Percentiles rank a stretch among this genome's conserved stretches.
Evolutionary conservation across 176 grass and related monocot genomes (phyloP).

Genomic region (Avena insularis): DNA sequence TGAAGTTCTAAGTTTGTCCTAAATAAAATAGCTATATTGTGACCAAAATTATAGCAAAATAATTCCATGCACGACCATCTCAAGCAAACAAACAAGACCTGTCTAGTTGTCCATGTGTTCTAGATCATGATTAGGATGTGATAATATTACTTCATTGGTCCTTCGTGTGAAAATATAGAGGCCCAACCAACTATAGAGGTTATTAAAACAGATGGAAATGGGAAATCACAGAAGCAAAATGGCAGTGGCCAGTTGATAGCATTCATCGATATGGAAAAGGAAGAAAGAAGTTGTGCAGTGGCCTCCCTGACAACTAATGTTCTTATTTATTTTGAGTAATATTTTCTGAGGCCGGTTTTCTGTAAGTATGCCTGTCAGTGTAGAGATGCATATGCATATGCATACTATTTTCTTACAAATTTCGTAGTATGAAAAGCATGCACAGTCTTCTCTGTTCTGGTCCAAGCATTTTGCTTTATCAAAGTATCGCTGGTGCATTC

Average conservation of each 20-base stretch:
- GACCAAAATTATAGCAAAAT: no score
- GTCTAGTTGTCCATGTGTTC: no score
- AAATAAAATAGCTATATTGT: no score
- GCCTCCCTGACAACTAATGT: no score
- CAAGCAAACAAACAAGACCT: no score
- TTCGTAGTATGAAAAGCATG: not conserved
- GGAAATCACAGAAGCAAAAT: constrained; percentile 4
- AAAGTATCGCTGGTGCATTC: not conserved
- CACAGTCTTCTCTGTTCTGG: not conserved
- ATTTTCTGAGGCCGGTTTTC: not conserved
- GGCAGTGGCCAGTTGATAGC: constrained; percentile 13
- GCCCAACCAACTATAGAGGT: no score
- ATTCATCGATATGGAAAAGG: constrained; percentile 42
- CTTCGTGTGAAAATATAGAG: no score
- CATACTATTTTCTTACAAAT: not conserved
- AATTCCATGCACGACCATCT: no score
- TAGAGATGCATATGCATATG: not conserved
- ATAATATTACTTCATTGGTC: no score
- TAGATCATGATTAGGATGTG: no score
- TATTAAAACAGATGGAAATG: not conserved
- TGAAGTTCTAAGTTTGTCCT: no score
- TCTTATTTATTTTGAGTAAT: not conserved
- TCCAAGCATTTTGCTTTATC: not conserved
- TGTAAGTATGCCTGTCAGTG: not conserved
- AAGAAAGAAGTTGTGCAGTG: not conserved